These are phyloP conservation scores for Polyporus tsugae DNA, from an alignment of 1,284 basidiomycete species.

Conservation along the genomic window DNA sequence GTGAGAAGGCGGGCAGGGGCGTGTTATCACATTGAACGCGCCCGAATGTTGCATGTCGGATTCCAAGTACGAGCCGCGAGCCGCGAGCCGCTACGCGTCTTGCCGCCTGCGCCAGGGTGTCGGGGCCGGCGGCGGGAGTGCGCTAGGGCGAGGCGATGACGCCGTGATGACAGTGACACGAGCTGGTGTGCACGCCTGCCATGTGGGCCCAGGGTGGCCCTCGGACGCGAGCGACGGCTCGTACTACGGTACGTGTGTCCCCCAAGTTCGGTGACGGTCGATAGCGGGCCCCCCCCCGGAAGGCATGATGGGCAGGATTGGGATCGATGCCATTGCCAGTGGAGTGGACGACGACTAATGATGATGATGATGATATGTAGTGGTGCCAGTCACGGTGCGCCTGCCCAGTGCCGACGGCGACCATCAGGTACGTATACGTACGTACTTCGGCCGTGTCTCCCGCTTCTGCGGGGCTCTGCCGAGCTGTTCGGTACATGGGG, in stretches of 20 bases:
- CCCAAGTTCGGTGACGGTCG: not conserved
- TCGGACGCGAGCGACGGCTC: not conserved
- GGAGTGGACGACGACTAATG: not conserved
- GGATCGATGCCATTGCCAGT: not conserved
- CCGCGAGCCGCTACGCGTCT: no score
- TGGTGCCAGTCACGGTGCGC: no score
- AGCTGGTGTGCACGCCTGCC: not conserved
- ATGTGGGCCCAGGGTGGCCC: not conserved
- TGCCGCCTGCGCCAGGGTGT: not conserved
- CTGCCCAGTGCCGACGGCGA: not conserved
- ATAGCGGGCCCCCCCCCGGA: not conserved
- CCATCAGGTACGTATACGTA: no score
- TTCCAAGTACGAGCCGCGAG: no score
- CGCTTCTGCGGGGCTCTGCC: not conserved
- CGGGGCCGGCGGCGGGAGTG: not conserved
- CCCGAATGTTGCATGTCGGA: no score
- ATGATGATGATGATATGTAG: not conserved
- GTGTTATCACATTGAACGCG: no score
- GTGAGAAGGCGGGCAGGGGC: not conserved
- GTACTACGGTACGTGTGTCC: no score
- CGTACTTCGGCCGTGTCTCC: not conserved
- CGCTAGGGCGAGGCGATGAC: no score
- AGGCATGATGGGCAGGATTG: not conserved
- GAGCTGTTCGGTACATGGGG: not conserved
- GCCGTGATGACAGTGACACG: no score